A percentile compares a stretch with the other conserved stretches of the same genome.
These are phyloP conservation scores for Potentilla sterilis DNA, from an alignment of 306 rosid genomes.

Conservation along the genomic window DNA sequence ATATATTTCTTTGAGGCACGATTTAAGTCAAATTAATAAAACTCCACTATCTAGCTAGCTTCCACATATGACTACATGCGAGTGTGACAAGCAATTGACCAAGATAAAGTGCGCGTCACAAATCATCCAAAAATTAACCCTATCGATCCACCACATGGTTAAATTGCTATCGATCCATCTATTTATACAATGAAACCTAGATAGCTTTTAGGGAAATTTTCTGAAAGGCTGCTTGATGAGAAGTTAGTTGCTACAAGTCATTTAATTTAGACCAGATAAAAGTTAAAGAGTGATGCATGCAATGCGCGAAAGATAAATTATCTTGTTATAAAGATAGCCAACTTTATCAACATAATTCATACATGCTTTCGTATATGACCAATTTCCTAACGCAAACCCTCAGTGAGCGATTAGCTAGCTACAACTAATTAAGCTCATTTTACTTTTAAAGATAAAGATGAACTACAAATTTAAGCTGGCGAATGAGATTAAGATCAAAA, in stretches of 20 bases:
- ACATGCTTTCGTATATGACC: background rate
- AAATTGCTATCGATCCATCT: background rate
- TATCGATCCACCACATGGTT: slow-evolving; percentile 4
- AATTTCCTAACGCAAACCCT: slow-evolving; percentile 12
- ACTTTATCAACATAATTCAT: background rate
- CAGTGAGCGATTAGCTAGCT: background rate
- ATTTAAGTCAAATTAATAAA: slow-evolving; percentile 13
- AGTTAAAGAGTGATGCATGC: background rate
- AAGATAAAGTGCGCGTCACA: slow-evolving; percentile 16
- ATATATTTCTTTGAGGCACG: background rate
- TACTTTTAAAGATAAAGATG: background rate
- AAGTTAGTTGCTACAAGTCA: slow-evolving; percentile 21
- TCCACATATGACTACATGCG: background rate
- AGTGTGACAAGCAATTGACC: slow-evolving; percentile 16
- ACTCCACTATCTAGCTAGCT: slow-evolving; percentile 1
- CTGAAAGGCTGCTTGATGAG: background rate
- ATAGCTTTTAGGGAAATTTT: background rate
- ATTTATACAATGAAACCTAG: background rate
- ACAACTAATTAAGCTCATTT: background rate
- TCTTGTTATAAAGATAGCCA: background rate
- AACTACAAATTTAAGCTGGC: background rate
- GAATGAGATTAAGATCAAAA: background rate
- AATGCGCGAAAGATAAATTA: background rate
- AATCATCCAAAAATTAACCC: background rate
- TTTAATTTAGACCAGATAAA: slow-evolving; percentile 19